Evolutionary conservation across 495 filamentous ascomycete species (phyloP).

Genomic region (Clavariopsis aquatica): DNA sequence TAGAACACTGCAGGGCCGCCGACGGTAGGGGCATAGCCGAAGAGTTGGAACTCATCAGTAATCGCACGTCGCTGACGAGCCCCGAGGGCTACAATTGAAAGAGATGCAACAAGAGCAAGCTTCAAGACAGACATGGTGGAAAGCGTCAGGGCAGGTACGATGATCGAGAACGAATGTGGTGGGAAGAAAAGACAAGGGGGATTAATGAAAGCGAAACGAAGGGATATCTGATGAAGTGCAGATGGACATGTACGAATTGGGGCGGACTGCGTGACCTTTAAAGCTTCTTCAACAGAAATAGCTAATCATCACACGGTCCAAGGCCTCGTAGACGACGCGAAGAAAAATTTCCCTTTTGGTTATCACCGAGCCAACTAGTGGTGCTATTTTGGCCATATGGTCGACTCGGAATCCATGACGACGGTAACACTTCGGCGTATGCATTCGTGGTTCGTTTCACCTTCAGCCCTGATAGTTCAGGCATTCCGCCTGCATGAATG

Average conservation of each 20-base stretch:
- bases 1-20: constrained; percentile 8
- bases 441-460: constrained; percentile 6
- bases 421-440: background rate
- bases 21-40: background rate
- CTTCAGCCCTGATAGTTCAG: background rate
- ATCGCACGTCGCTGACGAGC: constrained; percentile 10
- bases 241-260: constrained; percentile 1
- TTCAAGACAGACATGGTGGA: background rate
- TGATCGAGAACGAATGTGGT: background rate
- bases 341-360: background rate
- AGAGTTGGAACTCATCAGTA: constrained; percentile 1
- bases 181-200: background rate
- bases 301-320: background rate
- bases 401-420: background rate
- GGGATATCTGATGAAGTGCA: constrained; percentile 1
- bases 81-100: background rate
- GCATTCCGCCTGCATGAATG: background rate
- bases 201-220: background rate
- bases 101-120: constrained; percentile 9
- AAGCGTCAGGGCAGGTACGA: background rate
- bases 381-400: background rate
- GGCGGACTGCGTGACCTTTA: constrained; percentile 1
- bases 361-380: background rate
- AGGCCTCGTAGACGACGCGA: background rate
- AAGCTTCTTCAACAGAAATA: background rate